Base-by-base conservation (phyloP, 495 filamentous ascomycete species). In the Immersiella caudata region DNA sequence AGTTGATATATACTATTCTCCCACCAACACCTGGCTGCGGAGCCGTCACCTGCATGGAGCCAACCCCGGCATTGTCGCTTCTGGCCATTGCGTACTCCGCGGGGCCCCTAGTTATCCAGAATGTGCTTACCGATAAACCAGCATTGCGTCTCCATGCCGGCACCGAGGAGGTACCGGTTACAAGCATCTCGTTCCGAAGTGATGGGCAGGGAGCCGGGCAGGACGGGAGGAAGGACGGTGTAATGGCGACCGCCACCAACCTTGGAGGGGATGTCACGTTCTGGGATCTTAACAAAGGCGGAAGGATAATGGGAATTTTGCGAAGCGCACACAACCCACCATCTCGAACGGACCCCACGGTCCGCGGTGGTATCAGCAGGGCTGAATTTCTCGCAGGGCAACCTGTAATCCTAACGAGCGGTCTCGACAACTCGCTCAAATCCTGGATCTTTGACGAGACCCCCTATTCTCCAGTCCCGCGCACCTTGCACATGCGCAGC, bases 361-460 rank as follows among this genome's bases (percentile, higher is more conserved):
- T 85, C 16, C 80, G 84, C 7, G 85, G 83, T 8, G 89, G 87
- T 24, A 83, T 90, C 33, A 95, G 88, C 75, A 92, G 90, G 68
- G 79, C 95, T 27, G 92, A 98, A 73, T 99, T 98, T 73, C 81
- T 99, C 21, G 80, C 90, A n/a, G 94, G 93, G 2, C 96, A 98
- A 74, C 91, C 92, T 18, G 88, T 97, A 0, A 84, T 99, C 33
- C 84, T 97, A 29, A 96, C 93, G 3, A 93, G 91, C 65, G 96
- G 93, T 25, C 84, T 91, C 36, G 95, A 99, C 76, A 99, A 99
- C 76, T 91, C 93, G 35, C 80, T 99, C 50, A 96, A 92, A 75
- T 93, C 90, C 4, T 97, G 94, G 94, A 94, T 97, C 67, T 96
- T 97, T 69, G 93, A 97, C 73, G 88, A 94, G 66, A 88, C 88